These are phyloP conservation scores for Apostasia ramifera DNA, from an alignment of 106 monocot genomes.

Conservation along the genomic window DNA sequence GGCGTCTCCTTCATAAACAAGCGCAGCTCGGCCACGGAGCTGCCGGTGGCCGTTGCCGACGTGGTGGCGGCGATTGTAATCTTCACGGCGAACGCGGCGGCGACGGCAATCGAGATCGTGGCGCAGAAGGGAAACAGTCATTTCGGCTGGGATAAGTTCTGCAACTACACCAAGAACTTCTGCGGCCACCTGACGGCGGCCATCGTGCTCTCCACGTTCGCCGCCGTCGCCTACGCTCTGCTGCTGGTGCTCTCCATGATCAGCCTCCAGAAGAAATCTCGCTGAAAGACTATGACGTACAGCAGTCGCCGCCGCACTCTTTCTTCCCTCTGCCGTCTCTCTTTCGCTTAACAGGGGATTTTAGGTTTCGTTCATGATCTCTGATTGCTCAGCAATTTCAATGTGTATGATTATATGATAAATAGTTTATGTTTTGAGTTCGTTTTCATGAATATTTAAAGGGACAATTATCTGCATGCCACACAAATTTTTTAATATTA, in stretches of 20 bases:
- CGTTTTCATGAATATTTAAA: no score
- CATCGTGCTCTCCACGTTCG: conserved; percentile 24
- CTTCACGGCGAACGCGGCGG: conserved; percentile 19
- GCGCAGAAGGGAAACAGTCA: conserved; percentile 7
- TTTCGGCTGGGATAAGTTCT: conserved; percentile 18
- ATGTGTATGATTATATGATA: no score
- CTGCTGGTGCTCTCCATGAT: not conserved
- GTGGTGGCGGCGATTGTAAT: conserved; percentile 9
- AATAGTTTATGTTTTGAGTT: no score
- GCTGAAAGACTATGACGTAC: no score
- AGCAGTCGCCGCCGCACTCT: no score
- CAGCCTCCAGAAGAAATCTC: not conserved
- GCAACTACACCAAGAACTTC: conserved; percentile 6
- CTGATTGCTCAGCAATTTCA: no score
- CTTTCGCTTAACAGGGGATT: not conserved
- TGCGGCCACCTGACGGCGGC: conserved; percentile 10
- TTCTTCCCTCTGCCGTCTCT: no score
- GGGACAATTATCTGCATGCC: no score
- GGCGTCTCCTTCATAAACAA: conserved; percentile 13
- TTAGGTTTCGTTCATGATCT: no score
- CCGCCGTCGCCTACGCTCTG: conserved; percentile 1
- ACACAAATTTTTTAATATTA: no score
- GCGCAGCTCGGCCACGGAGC: not conserved
- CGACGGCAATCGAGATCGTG: conserved; percentile 3
- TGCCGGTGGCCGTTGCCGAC: conserved; percentile 12